phyloP scores from a whole-genome alignment of 2,329 filamentous ascomycete genomes.

The Penicillium sp. region DNA sequence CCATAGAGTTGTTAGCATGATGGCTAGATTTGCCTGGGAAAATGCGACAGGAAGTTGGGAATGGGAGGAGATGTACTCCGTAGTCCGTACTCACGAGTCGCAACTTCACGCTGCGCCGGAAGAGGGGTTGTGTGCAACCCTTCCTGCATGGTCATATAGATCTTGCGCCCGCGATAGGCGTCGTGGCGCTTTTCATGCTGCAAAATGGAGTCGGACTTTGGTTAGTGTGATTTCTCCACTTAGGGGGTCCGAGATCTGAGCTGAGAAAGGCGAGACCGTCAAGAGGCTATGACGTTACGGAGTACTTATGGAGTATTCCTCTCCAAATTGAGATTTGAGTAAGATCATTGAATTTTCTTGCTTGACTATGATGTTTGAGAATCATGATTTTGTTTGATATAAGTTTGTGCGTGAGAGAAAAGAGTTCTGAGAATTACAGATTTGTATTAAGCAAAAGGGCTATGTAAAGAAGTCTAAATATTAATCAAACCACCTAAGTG shows the following conservation, averaged over 20 bases:
- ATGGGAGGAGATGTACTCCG: too few species aligned
- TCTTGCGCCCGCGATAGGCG: neutral
- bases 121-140: neutral
- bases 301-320: too few species aligned
- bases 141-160: neutral
- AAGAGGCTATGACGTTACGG: neutral
- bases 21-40: neutral
- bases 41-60: too few species aligned
- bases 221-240: neutral
- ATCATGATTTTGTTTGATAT: too few species aligned
- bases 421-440: neutral
- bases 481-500: neutral
- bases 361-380: too few species aligned
- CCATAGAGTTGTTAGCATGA: neutral
- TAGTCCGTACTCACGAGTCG: neutral
- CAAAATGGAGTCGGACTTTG: neutral
- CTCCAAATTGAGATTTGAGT: too few species aligned
- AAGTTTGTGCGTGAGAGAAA: too few species aligned
- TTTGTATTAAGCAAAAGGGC: neutral
- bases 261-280: neutral
- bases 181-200: neutral
- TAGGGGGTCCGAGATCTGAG: too few species aligned
- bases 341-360: too few species aligned
- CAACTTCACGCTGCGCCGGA: neutral
- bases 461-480: neutral